These are phyloP conservation scores for Bertia moriformis DNA, from an alignment of 2,329 filamentous ascomycete species.

Conservation along the genomic window DNA sequence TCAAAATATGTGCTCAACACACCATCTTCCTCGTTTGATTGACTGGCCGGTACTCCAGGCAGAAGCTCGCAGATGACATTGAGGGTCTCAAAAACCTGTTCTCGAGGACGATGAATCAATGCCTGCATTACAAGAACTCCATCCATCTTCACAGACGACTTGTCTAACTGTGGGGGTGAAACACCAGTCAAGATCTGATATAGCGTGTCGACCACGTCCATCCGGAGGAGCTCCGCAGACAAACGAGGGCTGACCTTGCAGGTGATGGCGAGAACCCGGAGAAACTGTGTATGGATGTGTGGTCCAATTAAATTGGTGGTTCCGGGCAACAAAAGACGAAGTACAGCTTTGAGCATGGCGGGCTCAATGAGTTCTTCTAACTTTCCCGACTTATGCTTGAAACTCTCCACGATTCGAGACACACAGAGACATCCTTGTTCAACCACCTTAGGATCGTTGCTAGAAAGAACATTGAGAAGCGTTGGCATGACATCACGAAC, in stretches of 20 bases:
- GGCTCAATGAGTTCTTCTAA: slow-evolving; percentile 85
- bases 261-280: slow-evolving; percentile 79
- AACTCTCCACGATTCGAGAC: slow-evolving; percentile 90
- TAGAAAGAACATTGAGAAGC: slow-evolving; percentile 73
- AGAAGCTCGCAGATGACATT: slow-evolving; percentile 95
- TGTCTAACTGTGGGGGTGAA: slow-evolving; percentile 67
- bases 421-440: slow-evolving; percentile 94
- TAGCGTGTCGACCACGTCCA: slow-evolving; percentile 92
- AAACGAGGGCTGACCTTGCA: slow-evolving; percentile 76
- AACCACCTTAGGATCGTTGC: slow-evolving; percentile 89
- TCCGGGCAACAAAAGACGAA: slow-evolving; percentile 78
- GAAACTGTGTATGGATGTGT: slow-evolving; percentile 90
- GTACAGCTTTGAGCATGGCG: slow-evolving; percentile 68
- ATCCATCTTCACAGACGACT: slow-evolving; percentile 75
- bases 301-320: slow-evolving; percentile 90
- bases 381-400: slow-evolving; percentile 74
- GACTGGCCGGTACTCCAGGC: slow-evolving; percentile 51
- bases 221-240: slow-evolving; percentile 81
- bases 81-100: slow-evolving; percentile 91
- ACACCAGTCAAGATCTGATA: slow-evolving; percentile 96
- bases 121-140: slow-evolving; percentile 98
- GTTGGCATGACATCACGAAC: slow-evolving; percentile 95
- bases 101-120: slow-evolving; percentile 82
- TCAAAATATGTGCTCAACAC: slow-evolving; percentile 15
- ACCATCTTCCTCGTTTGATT: slow-evolving; percentile 10